Evolutionary conservation across 2,329 filamentous ascomycete genomes (phyloP), one percentile per base, ranked within the genome.

Genomic region (Arthroderma sp.): DNA sequence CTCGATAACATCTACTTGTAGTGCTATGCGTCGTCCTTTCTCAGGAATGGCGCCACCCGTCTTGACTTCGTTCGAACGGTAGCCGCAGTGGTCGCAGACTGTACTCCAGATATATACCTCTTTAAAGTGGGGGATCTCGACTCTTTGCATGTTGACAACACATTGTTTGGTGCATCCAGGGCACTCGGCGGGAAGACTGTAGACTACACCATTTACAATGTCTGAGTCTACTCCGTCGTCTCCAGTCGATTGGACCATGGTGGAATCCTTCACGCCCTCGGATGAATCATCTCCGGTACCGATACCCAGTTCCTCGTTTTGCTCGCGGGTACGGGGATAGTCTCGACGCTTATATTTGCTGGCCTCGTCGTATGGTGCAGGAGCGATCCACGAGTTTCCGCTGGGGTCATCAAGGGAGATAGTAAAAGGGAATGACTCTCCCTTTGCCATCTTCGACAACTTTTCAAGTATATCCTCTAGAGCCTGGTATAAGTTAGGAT

Each of bases 61-160:
- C 74, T 96, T 96, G 61, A 98, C 86, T 62, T 98, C 91, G 64
- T 94, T 96, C 54, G 83, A 91, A 50, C 86, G 82, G 70, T 96
- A 94, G 47, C 89, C 89, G 61, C 91, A 98, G 62, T 82, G 74
- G 29, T 89, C 81, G 66, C 91, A 98, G 29, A 86, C 81, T 2
- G 89, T 96, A 54, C 81, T 88, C 85, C 94, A 96, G 55, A 98
- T 74, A 36, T 95, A 81, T 3, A 98, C 91, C 60, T 96, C 85
- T 68, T 95, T 94, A 71, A 98, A 98, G 67, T 94, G 83, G 1
- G 91, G 91, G 50, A 98, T 95, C 57, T 94, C 86, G 46, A 96
- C 86, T 81, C 94, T 94, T 71, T 95, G 94, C 86, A 95, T 95
- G 65, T 94, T 88, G 6, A 93, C 94, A 3, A 80, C 79, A 66